phyloP scores from a whole-genome alignment of 441 rosid species.

The Manihot esculenta region DNA sequence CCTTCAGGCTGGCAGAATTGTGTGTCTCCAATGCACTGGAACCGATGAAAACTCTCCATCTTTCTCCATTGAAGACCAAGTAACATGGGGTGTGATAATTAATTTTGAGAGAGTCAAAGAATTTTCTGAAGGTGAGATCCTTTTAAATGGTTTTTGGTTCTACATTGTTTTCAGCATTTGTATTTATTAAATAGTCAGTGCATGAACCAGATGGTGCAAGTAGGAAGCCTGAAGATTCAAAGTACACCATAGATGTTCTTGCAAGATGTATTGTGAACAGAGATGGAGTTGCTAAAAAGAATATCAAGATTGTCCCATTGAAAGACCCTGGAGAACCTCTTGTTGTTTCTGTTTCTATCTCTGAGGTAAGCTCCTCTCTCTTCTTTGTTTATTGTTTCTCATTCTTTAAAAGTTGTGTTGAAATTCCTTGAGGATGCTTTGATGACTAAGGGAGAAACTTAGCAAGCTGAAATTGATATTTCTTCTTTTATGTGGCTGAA shows the following conservation, averaged over 20 bases:
- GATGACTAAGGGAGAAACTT: neutral
- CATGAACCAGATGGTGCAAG: constrained; percentile 61
- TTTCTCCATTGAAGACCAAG: constrained; percentile 64
- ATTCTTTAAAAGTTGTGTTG: constrained; percentile 1
- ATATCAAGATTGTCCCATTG: constrained; percentile 57
- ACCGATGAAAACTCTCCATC: constrained; percentile 56
- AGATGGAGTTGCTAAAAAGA: constrained; percentile 64
- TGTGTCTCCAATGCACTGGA: constrained; percentile 54
- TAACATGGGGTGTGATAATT: constrained; percentile 85
- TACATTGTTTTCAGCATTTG: constrained; percentile 7
- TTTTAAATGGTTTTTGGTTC: constrained; percentile 10
- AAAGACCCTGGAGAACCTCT: constrained; percentile 80
- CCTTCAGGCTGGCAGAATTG: constrained; percentile 80
- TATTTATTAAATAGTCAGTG: constrained; percentile 17
- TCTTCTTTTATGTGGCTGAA: neutral
- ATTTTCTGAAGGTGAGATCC: constrained; percentile 58
- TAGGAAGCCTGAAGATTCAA: constrained; percentile 74
- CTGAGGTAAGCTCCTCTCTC: constrained; percentile 48
- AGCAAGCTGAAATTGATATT: neutral
- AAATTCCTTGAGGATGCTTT: constrained; percentile 1
- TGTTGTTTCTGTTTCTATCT: constrained; percentile 73
- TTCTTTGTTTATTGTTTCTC: constrained; percentile 6
- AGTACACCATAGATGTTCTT: constrained; percentile 73
- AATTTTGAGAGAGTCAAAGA: constrained; percentile 70
- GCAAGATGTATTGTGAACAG: constrained; percentile 79